Base-by-base conservation (phyloP, 139 green algal species). In the Chlorella sorokiniana region DNA sequence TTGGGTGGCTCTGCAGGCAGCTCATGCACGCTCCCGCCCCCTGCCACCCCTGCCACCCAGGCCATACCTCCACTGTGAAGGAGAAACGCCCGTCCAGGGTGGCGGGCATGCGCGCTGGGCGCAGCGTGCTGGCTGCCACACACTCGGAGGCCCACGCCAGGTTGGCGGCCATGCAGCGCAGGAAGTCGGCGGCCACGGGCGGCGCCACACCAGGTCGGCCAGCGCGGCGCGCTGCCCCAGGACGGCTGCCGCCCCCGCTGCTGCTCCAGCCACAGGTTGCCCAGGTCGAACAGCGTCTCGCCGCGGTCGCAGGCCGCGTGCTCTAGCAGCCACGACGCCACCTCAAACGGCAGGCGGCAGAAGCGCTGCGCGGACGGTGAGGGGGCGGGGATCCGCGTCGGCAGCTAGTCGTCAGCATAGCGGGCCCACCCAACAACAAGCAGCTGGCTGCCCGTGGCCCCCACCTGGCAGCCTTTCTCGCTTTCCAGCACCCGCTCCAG, bases 221-320 rank as follows among this genome's bases (percentile, higher is more conserved):
- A 79, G 27, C 73, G 37, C 54, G 1, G 51, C 52, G 52, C 56
- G 73, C 73, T 79, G 73, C 52, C n/a, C 54, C 14, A 40, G n/a
- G 31, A 22, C 44, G 70, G 70, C 31, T 38, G 33, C 27, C n/a
- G n/a, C 14, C 40, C 25, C 44, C 52, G 44, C 70, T 59, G 73
- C 54, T 79, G 73, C 73, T 79, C 73, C 10, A 79, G 59, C 73
- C 73, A 79, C 31, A 79, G 73, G 38, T 79, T 79, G 23, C 52
- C 38, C 73, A 79, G 73, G 73, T 79, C 73, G 16, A 79, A 79
- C 1, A 79, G 56, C 23, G 73, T 69, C 25, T 79, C 73, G 10
- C 73, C 73, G 20, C 73, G 73, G 35, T 79, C 73, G 29, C 52
- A 68, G 8, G 73, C 52, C 23, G 35, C 73, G 6, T 69, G 37